These are phyloP conservation scores for Serendipita indica DNA, from an alignment of 768 basidiomycete species.

Conservation along the genomic window DNA sequence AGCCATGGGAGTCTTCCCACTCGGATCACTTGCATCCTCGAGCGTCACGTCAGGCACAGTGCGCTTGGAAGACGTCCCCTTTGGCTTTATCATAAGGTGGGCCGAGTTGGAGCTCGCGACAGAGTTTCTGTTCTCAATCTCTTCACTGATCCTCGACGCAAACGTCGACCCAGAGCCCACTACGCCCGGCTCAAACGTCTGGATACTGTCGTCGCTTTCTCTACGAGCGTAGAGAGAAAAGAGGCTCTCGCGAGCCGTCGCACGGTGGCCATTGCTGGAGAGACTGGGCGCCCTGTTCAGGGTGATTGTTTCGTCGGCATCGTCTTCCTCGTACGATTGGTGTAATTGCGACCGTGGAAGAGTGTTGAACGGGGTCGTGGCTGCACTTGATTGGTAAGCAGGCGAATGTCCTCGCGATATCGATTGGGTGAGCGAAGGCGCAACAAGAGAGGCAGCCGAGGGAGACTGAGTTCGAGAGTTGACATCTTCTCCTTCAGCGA, in stretches of 20 bases:
- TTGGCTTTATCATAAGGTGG: background rate
- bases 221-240: background rate
- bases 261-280: background rate
- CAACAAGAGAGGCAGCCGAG: background rate
- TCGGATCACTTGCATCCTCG: background rate
- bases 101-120: background rate
- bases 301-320: slow-evolving; percentile 1
- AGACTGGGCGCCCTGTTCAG: background rate
- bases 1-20: background rate
- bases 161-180: slow-evolving; percentile 7
- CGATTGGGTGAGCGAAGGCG: background rate
- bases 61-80: background rate
- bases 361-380: background rate
- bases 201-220: background rate
- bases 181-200: slow-evolving; percentile 1
- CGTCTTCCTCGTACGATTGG: background rate
- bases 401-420: background rate
- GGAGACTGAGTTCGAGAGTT: background rate
- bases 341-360: background rate
- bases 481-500: no score
- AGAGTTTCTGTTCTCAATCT: slow-evolving; percentile 6
- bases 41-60: background rate
- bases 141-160: background rate
- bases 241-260: background rate
- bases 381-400: background rate